Percentiles rank a stretch among this genome's conserved stretches.
phyloP scores from a whole-genome alignment of 192 early-diverging fungal species.

The Gaertneriomyces sp. region DNA sequence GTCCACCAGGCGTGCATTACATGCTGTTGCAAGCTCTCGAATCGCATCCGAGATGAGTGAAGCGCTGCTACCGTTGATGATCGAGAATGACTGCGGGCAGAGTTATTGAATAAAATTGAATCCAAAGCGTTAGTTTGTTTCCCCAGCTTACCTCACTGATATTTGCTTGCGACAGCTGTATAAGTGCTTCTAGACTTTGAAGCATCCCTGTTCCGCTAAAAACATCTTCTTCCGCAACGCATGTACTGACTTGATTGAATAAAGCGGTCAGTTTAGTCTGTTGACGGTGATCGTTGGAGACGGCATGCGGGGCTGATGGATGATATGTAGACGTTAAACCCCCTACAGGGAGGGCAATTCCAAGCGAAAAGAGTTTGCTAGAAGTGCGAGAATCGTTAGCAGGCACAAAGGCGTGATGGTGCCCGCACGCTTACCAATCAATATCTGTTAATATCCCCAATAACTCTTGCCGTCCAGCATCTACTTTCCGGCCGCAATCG shows the following conservation, averaged over 20 bases:
- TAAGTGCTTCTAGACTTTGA: slow-evolving; percentile 5
- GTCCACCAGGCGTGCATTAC: slow-evolving; percentile 11
- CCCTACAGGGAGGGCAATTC: background rate
- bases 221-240: slow-evolving; percentile 14
- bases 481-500: slow-evolving; percentile 13
- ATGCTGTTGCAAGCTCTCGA: background rate
- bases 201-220: slow-evolving; percentile 10
- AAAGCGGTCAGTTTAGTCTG: background rate
- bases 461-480: slow-evolving; percentile 20
- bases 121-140: background rate
- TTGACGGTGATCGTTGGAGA: too few relatives aligned
- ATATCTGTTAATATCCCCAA: slow-evolving; percentile 17
- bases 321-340: too few relatives aligned
- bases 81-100: slow-evolving; percentile 5
- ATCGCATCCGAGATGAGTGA: background rate
- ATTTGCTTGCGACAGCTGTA: background rate
- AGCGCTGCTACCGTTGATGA: slow-evolving; percentile 4
- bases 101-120: background rate
- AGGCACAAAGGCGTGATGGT: background rate
- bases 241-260: slow-evolving; percentile 10
- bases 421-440: slow-evolving; percentile 18
- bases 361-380: background rate
- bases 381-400: background rate
- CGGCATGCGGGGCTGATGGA: too few relatives aligned
- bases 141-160: slow-evolving; percentile 13